These are phyloP conservation scores for Monilinia fructicola DNA, from an alignment of 2,329 filamentous ascomycete species.

Conservation along the genomic window DNA sequence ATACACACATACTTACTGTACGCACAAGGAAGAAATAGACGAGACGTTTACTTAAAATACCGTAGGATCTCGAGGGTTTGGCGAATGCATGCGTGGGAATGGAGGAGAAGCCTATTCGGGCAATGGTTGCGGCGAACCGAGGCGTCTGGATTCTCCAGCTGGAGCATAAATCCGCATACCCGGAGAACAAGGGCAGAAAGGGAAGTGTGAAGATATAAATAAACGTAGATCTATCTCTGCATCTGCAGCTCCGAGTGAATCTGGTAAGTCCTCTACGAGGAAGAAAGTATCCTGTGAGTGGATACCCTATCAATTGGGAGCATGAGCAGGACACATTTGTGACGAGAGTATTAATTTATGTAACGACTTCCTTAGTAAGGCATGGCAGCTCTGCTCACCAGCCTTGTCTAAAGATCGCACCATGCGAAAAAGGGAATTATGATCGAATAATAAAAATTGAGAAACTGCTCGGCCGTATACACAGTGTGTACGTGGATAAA, in stretches of 20 bases:
- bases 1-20: too few relatives aligned
- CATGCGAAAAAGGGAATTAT: not conserved
- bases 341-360: not conserved
- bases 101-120: not conserved
- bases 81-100: not conserved
- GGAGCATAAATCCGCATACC: not conserved
- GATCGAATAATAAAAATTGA: not conserved
- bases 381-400: not conserved
- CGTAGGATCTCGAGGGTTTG: not conserved
- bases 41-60: not conserved
- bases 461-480: not conserved
- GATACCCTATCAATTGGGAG: not conserved
- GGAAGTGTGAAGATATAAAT: conserved; percentile 6
- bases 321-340: not conserved
- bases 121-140: not conserved
- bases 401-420: not conserved
- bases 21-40: not conserved
- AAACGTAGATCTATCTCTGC: not conserved
- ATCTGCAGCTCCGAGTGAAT: not conserved
- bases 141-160: not conserved
- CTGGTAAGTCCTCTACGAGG: not conserved
- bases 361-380: conserved; percentile 1
- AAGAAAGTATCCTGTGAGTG: conserved; percentile 7
- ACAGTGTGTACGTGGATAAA: not conserved
- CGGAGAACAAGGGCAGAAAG: not conserved